phyloP scores from a whole-genome alignment of 441 rosid species.

The California macrophylla region DNA sequence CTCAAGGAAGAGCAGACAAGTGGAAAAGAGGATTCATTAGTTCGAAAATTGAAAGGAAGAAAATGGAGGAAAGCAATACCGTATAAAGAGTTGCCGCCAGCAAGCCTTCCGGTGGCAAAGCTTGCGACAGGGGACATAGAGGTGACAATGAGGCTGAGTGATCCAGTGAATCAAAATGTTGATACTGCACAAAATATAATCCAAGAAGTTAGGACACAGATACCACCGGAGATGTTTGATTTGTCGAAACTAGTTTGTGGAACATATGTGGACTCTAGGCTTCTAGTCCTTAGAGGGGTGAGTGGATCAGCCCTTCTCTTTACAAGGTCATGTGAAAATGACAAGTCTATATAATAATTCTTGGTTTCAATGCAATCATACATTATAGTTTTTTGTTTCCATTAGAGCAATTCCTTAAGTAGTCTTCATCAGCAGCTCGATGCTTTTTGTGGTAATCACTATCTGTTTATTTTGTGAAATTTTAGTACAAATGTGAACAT shows the following conservation, averaged over 20 bases:
- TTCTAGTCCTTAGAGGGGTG: constrained; percentile 64
- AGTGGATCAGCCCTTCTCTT: constrained; percentile 78
- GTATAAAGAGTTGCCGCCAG: constrained; percentile 68
- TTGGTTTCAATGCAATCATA: not conserved
- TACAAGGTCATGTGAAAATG: constrained; percentile 31
- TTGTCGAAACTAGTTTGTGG: constrained; percentile 69
- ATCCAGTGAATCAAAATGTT: constrained; percentile 27
- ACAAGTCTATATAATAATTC: not conserved
- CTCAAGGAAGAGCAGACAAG: constrained; percentile 55
- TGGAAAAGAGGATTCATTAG: constrained; percentile 36
- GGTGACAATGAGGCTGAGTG: constrained; percentile 40
- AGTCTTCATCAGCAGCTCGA: no score
- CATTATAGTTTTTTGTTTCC: no score
- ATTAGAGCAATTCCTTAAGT: no score
- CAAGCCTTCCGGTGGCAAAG: constrained; percentile 72
- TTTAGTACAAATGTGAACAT: no score
- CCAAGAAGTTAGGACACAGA: constrained; percentile 56
- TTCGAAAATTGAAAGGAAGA: constrained; percentile 42
- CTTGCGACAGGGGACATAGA: constrained; percentile 53
- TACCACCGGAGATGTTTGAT: constrained; percentile 87
- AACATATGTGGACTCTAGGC: constrained; percentile 63
- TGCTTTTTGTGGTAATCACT: no score
- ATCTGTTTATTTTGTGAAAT: no score
- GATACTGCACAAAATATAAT: constrained; percentile 40
- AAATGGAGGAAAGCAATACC: constrained; percentile 74